Evolutionary conservation across 495 filamentous ascomycete species (phyloP), one percentile per base, ranked within the genome.

Genomic region (Thozetella sp.): DNA sequence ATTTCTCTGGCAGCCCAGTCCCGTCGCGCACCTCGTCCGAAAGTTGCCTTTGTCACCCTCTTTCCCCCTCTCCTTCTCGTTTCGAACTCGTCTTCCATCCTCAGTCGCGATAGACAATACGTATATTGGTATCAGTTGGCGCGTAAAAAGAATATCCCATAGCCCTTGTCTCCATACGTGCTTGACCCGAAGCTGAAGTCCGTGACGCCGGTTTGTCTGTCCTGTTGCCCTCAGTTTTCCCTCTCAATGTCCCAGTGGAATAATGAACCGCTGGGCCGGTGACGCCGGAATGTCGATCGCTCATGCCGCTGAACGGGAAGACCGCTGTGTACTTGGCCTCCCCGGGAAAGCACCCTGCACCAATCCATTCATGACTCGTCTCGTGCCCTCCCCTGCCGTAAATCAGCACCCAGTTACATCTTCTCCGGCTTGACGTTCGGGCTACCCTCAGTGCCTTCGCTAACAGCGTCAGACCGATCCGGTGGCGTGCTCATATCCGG

Each of bases 381-480:
- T 37, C 30, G 6, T 37, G 9, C 30, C 30, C 30, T 37, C 30
- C 9, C 30, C 30, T 37, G 6, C 17, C n/a, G n/a, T n/a, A n/a
- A n/a, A n/a, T n/a, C n/a, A n/a, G n/a, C n/a, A n/a, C n/a, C n/a
- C n/a, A n/a, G 12, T n/a, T 48, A 48, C 11, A 10, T 48, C 43
- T 19, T 48, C 43, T 48, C 43, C n/a, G 43, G 20, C n/a, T 48
- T 48, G 43, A 48, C 10, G n/a, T 48, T 54, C 13, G 63, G 63
- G 43, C 55, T 61, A 20, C 30, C 34, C 2, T 56, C 57, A 22
- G 30, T 52, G 30, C 60, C 58, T 15, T 57, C 57, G 30, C 55
- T 53, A 1, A 22, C 24, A 3, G 26, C 40, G 24, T 53, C 56
- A 9, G 52, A 46, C 1, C 58, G 52, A 45, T 63, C 58, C 3